Evolutionary conservation across 1,139 yeast species (phyloP).

Genomic region (Meyerozyma sp.): DNA sequence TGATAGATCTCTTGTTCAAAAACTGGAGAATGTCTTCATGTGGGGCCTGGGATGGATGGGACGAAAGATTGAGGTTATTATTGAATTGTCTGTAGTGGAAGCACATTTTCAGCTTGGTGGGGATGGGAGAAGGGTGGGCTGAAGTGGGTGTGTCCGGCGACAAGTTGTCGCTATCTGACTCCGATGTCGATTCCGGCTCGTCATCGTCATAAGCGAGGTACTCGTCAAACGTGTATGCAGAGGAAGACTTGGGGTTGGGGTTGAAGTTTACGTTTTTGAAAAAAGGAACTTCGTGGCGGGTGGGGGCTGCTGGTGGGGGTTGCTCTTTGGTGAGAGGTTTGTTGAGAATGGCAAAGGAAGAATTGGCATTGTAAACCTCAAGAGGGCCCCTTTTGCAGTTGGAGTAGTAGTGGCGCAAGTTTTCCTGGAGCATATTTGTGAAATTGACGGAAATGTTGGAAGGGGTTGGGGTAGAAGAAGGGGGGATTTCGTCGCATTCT

Average conservation of each 20-base stretch:
- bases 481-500: constrained; percentile 2
- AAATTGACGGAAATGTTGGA: constrained; percentile 25
- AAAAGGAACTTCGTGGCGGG: constrained; percentile 26
- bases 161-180: constrained; percentile 2
- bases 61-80: constrained; percentile 40
- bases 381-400: constrained; percentile 20
- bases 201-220: constrained; percentile 29
- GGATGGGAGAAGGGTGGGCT: constrained; percentile 4
- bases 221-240: constrained; percentile 33
- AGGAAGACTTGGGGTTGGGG: constrained; percentile 21
- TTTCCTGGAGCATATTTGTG: constrained; percentile 37
- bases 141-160: constrained; percentile 15
- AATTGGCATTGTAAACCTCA: constrained; percentile 25
- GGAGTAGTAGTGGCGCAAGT: constrained; percentile 30
- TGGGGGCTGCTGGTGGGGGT: constrained; percentile 7
- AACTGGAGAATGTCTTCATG: constrained; percentile 25
- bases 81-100: constrained; percentile 40
- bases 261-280: constrained; percentile 36
- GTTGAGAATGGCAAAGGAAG: constrained; percentile 33
- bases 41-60: constrained; percentile 12
- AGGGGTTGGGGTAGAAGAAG: constrained; percentile 4
- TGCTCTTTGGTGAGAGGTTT: constrained; percentile 6
- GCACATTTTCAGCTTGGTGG: constrained; percentile 24
- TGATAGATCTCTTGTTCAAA: constrained; percentile 41
- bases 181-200: constrained; percentile 8